Evolutionary conservation across 805 yeast genomes (phyloP).

Genomic region (Suhomyces sp.): DNA sequence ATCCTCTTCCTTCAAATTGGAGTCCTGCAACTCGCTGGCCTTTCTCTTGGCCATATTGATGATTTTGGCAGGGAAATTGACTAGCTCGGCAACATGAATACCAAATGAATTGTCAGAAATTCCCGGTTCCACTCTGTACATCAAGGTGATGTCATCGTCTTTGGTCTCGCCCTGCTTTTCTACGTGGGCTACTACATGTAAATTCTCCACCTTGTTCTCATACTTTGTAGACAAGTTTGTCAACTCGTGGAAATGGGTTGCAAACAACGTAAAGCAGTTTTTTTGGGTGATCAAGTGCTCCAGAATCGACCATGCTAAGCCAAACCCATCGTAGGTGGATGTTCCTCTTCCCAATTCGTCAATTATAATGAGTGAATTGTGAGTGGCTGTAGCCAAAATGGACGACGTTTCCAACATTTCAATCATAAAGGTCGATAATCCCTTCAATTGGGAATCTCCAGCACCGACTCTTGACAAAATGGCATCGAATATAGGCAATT

Average conservation of each 20-base stretch:
- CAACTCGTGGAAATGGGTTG: conserved; percentile 96
- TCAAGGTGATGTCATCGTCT: conserved; percentile 69
- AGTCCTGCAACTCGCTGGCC: conserved; percentile 79
- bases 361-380: conserved; percentile 76
- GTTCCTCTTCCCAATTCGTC: conserved; percentile 98
- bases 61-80: conserved; percentile 86
- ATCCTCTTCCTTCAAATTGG: conserved; percentile 35
- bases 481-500: conserved; percentile 82
- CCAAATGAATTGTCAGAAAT: conserved; percentile 95
- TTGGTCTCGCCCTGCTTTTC: conserved; percentile 49
- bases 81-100: conserved; percentile 95
- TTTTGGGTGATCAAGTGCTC: conserved; percentile 73
- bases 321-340: conserved; percentile 89
- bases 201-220: conserved; percentile 61
- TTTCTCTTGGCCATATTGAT: conserved; percentile 94
- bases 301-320: conserved; percentile 94
- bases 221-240: conserved; percentile 70
- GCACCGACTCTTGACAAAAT: conserved; percentile 98
- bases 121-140: conserved; percentile 96
- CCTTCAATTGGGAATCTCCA: conserved; percentile 95
- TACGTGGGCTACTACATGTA: conserved; percentile 92
- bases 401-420: conserved; percentile 95
- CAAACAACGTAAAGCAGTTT: conserved; percentile 81
- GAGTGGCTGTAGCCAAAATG: conserved; percentile 75
- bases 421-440: conserved; percentile 93